Evolutionary conservation across 176 grass and related monocot species (phyloP).

Genomic region (Oryza glaberrima): DNA sequence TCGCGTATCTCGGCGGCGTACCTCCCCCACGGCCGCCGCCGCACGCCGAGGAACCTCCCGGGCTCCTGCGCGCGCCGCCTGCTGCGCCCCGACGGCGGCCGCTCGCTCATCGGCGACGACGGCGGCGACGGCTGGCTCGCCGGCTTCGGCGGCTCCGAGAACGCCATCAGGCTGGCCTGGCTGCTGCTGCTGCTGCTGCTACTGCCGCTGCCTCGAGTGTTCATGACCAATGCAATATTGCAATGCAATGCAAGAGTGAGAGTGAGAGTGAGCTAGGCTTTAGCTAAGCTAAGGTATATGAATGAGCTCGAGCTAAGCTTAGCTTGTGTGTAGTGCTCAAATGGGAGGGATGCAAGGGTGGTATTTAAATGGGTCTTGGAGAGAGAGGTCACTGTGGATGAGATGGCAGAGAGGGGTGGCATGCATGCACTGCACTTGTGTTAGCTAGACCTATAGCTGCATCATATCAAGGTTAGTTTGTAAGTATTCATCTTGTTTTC

Average conservation of each 20-base stretch:
- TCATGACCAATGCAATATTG: constrained; percentile 32
- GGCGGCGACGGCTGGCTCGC: constrained; percentile 46
- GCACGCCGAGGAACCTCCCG: constrained; percentile 89
- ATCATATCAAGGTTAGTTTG: constrained; percentile 6
- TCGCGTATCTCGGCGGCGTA: constrained; percentile 99
- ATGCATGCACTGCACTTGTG: constrained; percentile 54
- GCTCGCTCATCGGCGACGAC: constrained; percentile 52
- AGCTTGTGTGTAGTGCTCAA: constrained; percentile 38
- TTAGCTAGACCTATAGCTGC: constrained; percentile 20
- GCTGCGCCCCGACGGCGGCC: constrained; percentile 27
- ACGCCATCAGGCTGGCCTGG: constrained; percentile 43
- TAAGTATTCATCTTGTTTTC: constrained; percentile 35
- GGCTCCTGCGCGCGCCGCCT: constrained; percentile 72
- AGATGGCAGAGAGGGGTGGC: constrained; percentile 44
- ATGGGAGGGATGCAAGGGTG: constrained; percentile 39
- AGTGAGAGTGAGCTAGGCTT: neutral
- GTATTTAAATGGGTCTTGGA: constrained; percentile 63
- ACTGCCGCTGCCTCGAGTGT: neutral
- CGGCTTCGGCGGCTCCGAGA: constrained; percentile 59
- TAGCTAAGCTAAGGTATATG: constrained; percentile 22
- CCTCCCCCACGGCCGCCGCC: constrained; percentile 83
- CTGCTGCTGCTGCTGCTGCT: constrained; percentile 13
- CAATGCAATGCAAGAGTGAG: neutral
- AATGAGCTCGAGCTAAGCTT: constrained; percentile 12
- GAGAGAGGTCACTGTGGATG: constrained; percentile 48